These are phyloP conservation scores for Xerocomellus intermedius DNA, from an alignment of 768 basidiomycete genomes.

Conservation along the genomic window DNA sequence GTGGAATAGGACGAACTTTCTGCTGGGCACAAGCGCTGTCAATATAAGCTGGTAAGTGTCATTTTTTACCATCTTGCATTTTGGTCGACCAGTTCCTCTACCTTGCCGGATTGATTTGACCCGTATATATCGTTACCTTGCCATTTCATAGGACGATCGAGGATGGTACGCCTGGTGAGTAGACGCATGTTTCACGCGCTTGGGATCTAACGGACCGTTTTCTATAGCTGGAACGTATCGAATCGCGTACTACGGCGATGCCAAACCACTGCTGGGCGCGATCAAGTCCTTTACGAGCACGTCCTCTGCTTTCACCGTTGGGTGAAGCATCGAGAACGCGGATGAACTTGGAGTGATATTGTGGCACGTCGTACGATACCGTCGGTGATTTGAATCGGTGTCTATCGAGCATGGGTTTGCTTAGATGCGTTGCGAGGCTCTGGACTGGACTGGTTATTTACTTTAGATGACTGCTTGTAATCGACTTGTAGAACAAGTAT, in stretches of 20 bases:
- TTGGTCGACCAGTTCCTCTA: not conserved
- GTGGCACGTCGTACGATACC: constrained; percentile 19
- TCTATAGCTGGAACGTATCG: constrained; percentile 65
- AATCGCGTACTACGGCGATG: constrained; percentile 70
- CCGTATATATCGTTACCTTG: not conserved
- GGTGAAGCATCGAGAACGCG: constrained; percentile 2
- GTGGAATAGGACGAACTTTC: constrained; percentile 59
- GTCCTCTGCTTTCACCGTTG: constrained; percentile 61
- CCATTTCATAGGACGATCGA: constrained; percentile 55
- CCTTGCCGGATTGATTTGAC: constrained; percentile 10
- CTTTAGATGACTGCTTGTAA: no score
- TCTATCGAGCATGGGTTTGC: no score
- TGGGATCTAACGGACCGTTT: not conserved
- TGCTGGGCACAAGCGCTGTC: constrained; percentile 62
- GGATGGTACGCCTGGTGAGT: constrained; percentile 41
- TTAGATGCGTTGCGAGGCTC: no score
- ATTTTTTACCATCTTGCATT: not conserved
- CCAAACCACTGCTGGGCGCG: constrained; percentile 63
- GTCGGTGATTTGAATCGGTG: no score
- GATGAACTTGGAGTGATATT: constrained; percentile 18
- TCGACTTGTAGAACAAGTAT: no score
- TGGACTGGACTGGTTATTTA: no score
- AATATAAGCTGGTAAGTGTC: constrained; percentile 57
- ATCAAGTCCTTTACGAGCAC: constrained; percentile 62
- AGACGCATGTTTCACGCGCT: not conserved